Conservation (phyloP, 2,329 filamentous ascomycete genomes). For the Neurospora sp. region DNA sequence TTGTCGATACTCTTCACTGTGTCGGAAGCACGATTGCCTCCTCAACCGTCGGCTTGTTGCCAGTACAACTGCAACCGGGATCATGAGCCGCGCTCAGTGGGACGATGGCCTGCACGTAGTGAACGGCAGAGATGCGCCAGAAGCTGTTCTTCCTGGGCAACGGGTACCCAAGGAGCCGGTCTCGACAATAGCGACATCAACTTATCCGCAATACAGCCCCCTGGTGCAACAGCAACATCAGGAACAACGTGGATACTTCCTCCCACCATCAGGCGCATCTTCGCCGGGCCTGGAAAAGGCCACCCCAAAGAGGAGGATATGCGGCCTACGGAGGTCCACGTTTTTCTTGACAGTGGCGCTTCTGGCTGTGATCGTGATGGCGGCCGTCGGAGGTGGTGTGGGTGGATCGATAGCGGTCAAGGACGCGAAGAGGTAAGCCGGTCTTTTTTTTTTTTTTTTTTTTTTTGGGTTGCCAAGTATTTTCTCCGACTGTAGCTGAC, state of each 20-base stretch:
- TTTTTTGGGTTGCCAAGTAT: not conserved
- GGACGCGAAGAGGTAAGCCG: slow-evolving; percentile 5
- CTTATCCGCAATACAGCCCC: not conserved
- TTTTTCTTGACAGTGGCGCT: slow-evolving; percentile 5
- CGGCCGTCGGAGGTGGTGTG: slow-evolving; percentile 7
- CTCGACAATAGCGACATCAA: not conserved
- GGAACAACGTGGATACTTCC: not conserved
- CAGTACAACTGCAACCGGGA: not conserved
- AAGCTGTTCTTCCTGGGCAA: not conserved
- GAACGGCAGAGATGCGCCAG: not conserved
- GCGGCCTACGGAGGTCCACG: slow-evolving; percentile 2
- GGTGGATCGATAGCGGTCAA: slow-evolving; percentile 7
- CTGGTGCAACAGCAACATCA: not conserved
- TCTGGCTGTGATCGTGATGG: slow-evolving; percentile 1
- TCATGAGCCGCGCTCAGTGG: not conserved
- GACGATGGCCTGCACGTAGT: not conserved
- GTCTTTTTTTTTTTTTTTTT: too few species aligned
- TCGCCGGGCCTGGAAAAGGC: not conserved
- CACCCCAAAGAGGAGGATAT: slow-evolving; percentile 1
- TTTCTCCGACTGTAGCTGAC: not conserved
- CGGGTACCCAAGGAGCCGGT: not conserved
- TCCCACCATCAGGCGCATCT: not conserved
- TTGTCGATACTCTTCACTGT: not conserved
- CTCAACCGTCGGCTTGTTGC: not conserved
- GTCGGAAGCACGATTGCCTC: not conserved